Evolutionary conservation across 345 rosid genomes (phyloP), one percentile per base, ranked within the genome.

Genomic region (Euphorbia tirucalli): DNA sequence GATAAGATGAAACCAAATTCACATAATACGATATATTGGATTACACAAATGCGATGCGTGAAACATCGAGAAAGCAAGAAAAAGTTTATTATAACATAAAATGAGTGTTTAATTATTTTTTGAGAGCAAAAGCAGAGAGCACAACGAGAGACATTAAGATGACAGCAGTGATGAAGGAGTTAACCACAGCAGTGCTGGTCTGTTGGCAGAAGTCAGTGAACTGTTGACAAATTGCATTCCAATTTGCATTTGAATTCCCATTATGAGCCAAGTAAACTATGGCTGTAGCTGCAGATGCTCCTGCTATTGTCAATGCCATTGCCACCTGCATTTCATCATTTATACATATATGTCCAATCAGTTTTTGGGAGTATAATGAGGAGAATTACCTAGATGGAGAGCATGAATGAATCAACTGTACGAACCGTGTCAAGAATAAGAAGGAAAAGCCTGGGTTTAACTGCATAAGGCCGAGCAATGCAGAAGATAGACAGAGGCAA

Each of bases 401-500:
- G n/a, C n/a, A n/a, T n/a, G n/a, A n/a, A n/a, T n/a, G n/a, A n/a
- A n/a, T n/a, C n/a, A n/a, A n/a, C n/a, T n/a, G 57, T 0, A 15
- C 31, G 28, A 72, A 85, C 89, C 0, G 83, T 61, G 66, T 86
- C 92, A 21, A 68, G 55, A 61, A 83, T 76, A 79, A 86, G 3
- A 19, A 86, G 90, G 31, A 83, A 75, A 32, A 84, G 78, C 76
- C 89, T 78, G 13, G 81, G 84, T 1, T 82, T 61, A 19, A 48
- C 28, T 0, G 84, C 81, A 22, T 64, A 66, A 41, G 92, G 84
- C 49, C 84, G 77, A 49, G 81, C 35, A 4, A 85, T 83, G 87
- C 90, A 83, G 50, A 82, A 65, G 8, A 88, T 61, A 9, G 90
- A 85, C 78, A 88, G 74, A 22, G 93, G 90, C 61, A 88, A 71